Evolutionary conservation across 306 rosid species (phyloP).

Genomic region (Quercus bicolor): DNA sequence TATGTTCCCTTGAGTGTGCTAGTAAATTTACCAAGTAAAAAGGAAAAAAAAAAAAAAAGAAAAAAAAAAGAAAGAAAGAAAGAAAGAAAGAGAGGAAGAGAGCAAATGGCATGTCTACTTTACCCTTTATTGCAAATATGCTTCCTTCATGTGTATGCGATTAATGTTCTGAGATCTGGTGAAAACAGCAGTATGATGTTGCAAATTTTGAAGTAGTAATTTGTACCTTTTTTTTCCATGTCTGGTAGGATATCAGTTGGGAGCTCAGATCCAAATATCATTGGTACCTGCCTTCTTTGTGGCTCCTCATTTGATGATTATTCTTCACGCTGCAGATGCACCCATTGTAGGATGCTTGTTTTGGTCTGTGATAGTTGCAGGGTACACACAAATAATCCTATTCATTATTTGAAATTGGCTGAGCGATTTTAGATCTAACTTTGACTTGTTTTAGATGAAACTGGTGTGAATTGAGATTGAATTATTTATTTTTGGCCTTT

Average conservation of each 20-base stretch:
- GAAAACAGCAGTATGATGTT: constrained; percentile 14
- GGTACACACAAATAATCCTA: constrained; percentile 44
- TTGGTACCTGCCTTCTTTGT: constrained; percentile 75
- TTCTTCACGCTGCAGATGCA: constrained; percentile 76
- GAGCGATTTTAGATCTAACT: background rate
- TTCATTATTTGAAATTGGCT: background rate
- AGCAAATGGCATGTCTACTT: background rate
- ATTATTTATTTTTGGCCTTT: too few relatives aligned
- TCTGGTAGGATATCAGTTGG: constrained; percentile 80
- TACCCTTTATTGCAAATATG: background rate
- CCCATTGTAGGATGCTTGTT: constrained; percentile 82
- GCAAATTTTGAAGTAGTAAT: constrained; percentile 10
- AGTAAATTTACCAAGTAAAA: background rate
- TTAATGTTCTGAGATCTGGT: constrained; percentile 9
- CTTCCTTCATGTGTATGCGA: background rate
- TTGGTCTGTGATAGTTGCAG: constrained; percentile 72
- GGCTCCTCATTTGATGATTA: constrained; percentile 71
- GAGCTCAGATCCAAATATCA: constrained; percentile 58
- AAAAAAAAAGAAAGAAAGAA: background rate
- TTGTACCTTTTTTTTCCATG: constrained; percentile 20
- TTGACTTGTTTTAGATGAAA: background rate
- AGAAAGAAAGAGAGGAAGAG: background rate
- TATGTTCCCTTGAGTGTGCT: background rate
- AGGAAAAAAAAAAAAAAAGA: too few relatives aligned
- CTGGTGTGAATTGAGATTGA: background rate